Evolutionary conservation across 2,329 filamentous ascomycete species (phyloP).

Genomic region (Colletotrichum chlorophyti): DNA sequence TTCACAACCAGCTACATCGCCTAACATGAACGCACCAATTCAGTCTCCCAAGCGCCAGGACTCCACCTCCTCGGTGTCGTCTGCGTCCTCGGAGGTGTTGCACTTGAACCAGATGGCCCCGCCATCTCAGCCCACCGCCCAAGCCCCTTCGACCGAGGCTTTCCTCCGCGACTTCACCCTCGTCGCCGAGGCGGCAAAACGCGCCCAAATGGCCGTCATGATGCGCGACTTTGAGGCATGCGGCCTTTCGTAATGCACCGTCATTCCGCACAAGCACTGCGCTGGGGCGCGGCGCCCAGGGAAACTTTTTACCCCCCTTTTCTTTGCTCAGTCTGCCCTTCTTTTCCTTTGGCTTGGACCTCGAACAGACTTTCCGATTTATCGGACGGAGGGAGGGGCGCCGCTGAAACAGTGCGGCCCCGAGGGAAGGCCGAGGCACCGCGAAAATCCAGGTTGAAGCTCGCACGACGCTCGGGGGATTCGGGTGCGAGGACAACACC

Average conservation of each 20-base stretch:
- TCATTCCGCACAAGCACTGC: neutral
- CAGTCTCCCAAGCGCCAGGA: conserved; percentile 21
- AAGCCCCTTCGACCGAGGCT: conserved; percentile 52
- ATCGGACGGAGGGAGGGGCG: conserved; percentile 10
- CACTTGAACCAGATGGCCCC: conserved; percentile 32
- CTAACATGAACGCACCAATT: conserved; percentile 28
- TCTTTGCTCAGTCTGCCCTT: neutral
- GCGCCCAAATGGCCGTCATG: conserved; percentile 88
- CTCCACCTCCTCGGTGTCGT: conserved; percentile 25
- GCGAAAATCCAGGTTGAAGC: neutral
- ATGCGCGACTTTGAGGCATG: conserved; percentile 85
- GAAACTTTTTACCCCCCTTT: neutral
- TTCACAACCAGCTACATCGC: neutral
- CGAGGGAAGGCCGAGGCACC: conserved; percentile 1
- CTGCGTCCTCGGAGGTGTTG: conserved; percentile 39
- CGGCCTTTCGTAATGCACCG: conserved; percentile 52
- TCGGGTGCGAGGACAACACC: neutral
- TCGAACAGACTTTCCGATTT: neutral
- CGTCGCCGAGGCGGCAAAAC: conserved; percentile 90
- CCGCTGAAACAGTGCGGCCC: conserved; percentile 21
- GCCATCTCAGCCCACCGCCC: conserved; percentile 37
- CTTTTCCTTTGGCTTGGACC: conserved; percentile 1
- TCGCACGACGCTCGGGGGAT: neutral
- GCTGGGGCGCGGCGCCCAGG: neutral
- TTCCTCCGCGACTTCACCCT: conserved; percentile 85